A percentile compares a stretch with the other conserved stretches of the same genome.
Evolutionary conservation across 179 eudicot species (phyloP).

Genomic region (Camellia oleifera): DNA sequence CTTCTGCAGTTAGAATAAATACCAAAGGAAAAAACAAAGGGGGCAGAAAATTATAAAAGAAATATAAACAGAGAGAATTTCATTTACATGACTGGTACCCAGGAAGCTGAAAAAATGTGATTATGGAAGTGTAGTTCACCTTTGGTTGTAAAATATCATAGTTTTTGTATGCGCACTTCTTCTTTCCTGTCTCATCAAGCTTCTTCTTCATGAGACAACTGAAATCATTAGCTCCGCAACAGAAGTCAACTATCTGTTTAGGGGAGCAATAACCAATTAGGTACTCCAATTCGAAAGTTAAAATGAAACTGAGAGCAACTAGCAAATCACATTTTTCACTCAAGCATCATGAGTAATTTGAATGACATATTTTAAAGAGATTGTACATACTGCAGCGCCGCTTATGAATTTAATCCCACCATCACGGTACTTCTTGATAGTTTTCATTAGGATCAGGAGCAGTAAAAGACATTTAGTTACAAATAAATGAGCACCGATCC

Average conservation of each 20-base stretch:
- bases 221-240: constrained; percentile 97
- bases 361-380: background rate
- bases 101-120: background rate
- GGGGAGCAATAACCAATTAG: constrained; percentile 14
- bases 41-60: background rate
- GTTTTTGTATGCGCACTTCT: constrained; percentile 65
- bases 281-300: background rate
- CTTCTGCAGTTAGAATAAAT: background rate
- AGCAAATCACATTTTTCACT: background rate
- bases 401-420: constrained; percentile 4
- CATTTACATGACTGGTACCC: background rate
- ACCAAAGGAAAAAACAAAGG: background rate
- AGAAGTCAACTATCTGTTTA: constrained; percentile 86
- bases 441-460: background rate
- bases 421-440: background rate
- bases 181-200: constrained; percentile 61
- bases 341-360: background rate
- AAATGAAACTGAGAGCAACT: background rate
- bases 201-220: constrained; percentile 67
- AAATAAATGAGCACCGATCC: background rate
- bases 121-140: constrained; percentile 31
- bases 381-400: background rate
- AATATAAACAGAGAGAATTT: background rate
- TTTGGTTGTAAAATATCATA: constrained; percentile 72
- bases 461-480: background rate